phyloP scores from a whole-genome alignment of 1,284 basidiomycete genomes.

The Puccinia coronata region DNA sequence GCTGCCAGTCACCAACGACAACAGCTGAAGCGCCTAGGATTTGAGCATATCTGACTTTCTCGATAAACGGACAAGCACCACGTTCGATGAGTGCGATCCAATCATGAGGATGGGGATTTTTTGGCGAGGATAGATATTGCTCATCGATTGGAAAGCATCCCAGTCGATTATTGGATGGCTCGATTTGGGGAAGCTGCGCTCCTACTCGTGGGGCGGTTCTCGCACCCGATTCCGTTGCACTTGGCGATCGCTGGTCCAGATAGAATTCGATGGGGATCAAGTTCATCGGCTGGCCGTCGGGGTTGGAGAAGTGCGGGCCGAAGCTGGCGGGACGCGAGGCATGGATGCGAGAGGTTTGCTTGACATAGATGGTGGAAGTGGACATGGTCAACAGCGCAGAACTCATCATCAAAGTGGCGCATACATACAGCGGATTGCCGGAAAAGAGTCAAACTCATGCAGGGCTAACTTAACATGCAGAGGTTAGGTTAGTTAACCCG shows the following conservation, averaged over 20 bases:
- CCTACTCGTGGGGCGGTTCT: background rate
- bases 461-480: too few relatives aligned
- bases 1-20: constrained; percentile 73
- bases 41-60: constrained; percentile 80
- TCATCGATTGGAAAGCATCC: constrained; percentile 14
- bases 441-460: too few relatives aligned
- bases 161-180: background rate
- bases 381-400: background rate
- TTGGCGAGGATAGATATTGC: background rate
- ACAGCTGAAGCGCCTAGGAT: constrained; percentile 78
- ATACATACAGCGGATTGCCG: too few relatives aligned
- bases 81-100: constrained; percentile 85
- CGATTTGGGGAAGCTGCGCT: too few relatives aligned
- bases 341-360: constrained; percentile 34
- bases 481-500: too few relatives aligned
- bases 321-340: constrained; percentile 28
- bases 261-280: constrained; percentile 18
- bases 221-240: too few relatives aligned
- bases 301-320: constrained; percentile 31
- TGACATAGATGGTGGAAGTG: constrained; percentile 28
- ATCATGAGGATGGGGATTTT: constrained; percentile 62
- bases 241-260: background rate
- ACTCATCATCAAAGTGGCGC: too few relatives aligned
- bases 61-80: constrained; percentile 81
- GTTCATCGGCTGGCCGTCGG: constrained; percentile 21